phyloP scores from a whole-genome alignment of 495 filamentous ascomycete species.

The Copromyces sp. region DNA sequence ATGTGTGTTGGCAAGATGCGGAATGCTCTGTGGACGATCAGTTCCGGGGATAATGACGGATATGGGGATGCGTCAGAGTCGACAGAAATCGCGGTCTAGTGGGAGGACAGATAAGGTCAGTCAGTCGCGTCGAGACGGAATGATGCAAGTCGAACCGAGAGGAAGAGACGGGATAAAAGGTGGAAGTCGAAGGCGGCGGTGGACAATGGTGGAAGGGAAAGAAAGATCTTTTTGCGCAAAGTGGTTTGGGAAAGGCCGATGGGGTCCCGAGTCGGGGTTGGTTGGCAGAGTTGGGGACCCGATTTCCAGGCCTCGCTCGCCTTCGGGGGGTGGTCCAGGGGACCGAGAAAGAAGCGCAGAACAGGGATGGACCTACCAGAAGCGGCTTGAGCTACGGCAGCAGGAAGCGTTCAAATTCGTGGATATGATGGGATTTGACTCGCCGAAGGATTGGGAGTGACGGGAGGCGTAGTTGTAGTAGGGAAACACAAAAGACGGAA shows the following conservation, averaged over 20 bases:
- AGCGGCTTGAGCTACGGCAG: neutral
- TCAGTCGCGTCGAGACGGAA: neutral
- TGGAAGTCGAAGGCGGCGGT: neutral
- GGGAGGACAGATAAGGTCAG: neutral
- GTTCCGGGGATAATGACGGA: neutral
- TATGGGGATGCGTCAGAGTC: neutral
- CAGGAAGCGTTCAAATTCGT: neutral
- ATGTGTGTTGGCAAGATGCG: constrained; percentile 1
- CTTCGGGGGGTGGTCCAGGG: neutral
- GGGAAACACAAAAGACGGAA: neutral
- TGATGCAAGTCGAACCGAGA: neutral
- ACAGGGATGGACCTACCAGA: neutral
- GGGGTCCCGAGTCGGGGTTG: neutral
- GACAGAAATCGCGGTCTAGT: neutral
- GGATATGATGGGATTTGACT: neutral
- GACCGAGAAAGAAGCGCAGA: neutral
- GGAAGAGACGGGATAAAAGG: neutral
- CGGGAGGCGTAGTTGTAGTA: neutral
- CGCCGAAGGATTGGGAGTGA: neutral
- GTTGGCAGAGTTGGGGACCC: neutral
- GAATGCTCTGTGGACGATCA: neutral
- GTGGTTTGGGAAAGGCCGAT: neutral
- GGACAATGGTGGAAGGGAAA: neutral
- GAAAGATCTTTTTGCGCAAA: neutral
- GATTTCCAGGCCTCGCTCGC: neutral